phyloP scores from a whole-genome alignment of 257 asterid genomes.

The Leptodermis oblonga region DNA sequence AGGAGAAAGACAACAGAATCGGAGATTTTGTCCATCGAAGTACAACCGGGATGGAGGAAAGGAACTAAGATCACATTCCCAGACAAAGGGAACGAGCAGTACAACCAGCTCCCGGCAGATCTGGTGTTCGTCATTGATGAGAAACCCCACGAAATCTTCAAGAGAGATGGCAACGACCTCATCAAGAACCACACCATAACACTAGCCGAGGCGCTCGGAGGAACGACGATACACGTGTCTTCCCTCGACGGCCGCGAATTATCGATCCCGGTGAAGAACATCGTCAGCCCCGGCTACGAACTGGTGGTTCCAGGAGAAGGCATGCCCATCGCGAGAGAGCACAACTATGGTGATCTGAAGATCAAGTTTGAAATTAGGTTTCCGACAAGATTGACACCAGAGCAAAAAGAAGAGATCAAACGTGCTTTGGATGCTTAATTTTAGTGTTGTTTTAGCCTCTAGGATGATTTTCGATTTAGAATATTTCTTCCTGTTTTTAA shows the following conservation, averaged over 20 bases:
- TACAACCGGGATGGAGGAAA: conserved; percentile 91
- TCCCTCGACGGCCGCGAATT: conserved; percentile 51
- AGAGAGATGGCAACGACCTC: conserved; percentile 71
- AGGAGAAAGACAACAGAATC: conserved; percentile 52
- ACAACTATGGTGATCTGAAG: conserved; percentile 60
- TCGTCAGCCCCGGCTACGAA: conserved; percentile 47
- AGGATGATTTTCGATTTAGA: too few species aligned
- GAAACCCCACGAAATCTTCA: conserved; percentile 64
- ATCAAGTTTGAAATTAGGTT: conserved; percentile 61
- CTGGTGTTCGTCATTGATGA: conserved; percentile 79
- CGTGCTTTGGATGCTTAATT: conserved; percentile 45
- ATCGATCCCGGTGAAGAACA: conserved; percentile 44
- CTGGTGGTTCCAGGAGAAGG: conserved; percentile 63
- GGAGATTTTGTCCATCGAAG: conserved; percentile 61
- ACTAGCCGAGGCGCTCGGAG: conserved; percentile 69
- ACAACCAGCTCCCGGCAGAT: conserved; percentile 74
- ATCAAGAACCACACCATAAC: conserved; percentile 33
- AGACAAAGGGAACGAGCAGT: conserved; percentile 87
- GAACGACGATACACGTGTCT: conserved; percentile 37
- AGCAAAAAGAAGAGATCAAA: conserved; percentile 55
- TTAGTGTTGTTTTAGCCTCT: neutral
- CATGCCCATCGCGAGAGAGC: conserved; percentile 72
- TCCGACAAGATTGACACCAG: conserved; percentile 55
- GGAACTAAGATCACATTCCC: conserved; percentile 87
- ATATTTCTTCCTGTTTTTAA: neutral